Evolutionary conservation across 257 asterid species (phyloP), one percentile per base, ranked within the genome.

Genomic region (Oldenlandia corymbosa): DNA sequence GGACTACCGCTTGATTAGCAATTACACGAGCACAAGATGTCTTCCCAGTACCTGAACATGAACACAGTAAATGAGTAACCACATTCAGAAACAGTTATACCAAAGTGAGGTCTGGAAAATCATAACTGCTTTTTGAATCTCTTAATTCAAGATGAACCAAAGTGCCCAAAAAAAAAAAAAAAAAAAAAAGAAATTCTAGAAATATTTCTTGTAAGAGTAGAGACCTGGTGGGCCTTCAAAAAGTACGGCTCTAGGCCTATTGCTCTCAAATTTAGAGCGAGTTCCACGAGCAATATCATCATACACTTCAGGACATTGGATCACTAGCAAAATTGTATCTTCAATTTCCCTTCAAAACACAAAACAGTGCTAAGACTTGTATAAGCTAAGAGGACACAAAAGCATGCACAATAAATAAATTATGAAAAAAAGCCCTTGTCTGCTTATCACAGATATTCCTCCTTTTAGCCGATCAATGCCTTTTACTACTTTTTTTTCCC

Each of bases 171-270:
- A 1, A 42, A 42, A 42, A 37, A 9, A 37, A 37, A 37, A 37
- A 9, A 37, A 9, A 54, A 32, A 54, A 54, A 30, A 54, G n/a
- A 41, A 1, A 14, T 34, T 34, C 39, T 34, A 34, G 39, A 34
- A 34, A 9, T 64, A 16, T 26, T 59, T 66, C 54, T 65, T 59
- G 61, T 10, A 34, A 71, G 73, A 64, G 56, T 46, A 49, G 80
- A 76, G 56, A 92, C 98, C 99, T 84, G 99, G 96, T 66, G 99
- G 99, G 66, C 99, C 99, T 85, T 93, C 99, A 74, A 90, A 93
- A 57, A 93, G 83, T 55, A 93, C 96, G 21, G 96, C 97, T 60
- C 91, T 90, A 32, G 99, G 99, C 76, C 99, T 79, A 74, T 87
- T 93, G n/a, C 95, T 75, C 91, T 90, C 99, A 69, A 93, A 93